Base-by-base conservation (phyloP, 2,329 filamentous ascomycete genomes). In the Lomentospora prolificans region DNA sequence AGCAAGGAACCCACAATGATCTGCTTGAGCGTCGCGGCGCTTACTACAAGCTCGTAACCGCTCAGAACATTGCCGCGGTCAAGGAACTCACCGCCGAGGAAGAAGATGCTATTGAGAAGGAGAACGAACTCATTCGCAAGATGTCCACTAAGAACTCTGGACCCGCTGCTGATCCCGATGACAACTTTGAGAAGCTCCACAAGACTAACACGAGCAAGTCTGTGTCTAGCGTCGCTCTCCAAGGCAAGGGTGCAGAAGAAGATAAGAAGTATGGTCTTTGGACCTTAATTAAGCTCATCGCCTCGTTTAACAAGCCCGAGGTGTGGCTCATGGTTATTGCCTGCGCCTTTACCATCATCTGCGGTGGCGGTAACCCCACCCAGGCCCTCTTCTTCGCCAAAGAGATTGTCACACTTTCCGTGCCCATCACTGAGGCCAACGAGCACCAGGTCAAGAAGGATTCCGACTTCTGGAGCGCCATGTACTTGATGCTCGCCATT, bases 1-100 rank as follows among this genome's bases (percentile, higher is more conserved):
- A 99, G 70, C 90, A 96, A 69, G 94, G 94, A 53, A 91, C 82
- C 0, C 94, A 97, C 67, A 82, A 92, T 57, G 78, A 87, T 12
- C 78, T 99, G 9, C 74, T 97, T 2, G 81, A 84, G 61, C 76
- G 70, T 58, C 73, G 81, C 60, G 84, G 82, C 19, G 86, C 90
- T 7, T 99, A 97, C 69, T 87, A 80, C 69, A 87, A 85, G 57
- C 81, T 97, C 9, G 91, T 97, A 6, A 86, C 89, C 55, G 91
- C 92, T 2, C 94, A 99, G 69, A 85, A 87, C 57, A 91, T 96
- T 61, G 81, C 82, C 1, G 76, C 79, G 3, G 76, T 78, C 17
- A 80, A 84, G 51, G 76, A 82, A 57, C 60, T 78, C 59, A 71
- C 72, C 0, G 65, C 72, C 0, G 76, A 80, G 53, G 76, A 83